Conservation (phyloP, 208 protist species). For the Cochliopodium minus region DNA sequence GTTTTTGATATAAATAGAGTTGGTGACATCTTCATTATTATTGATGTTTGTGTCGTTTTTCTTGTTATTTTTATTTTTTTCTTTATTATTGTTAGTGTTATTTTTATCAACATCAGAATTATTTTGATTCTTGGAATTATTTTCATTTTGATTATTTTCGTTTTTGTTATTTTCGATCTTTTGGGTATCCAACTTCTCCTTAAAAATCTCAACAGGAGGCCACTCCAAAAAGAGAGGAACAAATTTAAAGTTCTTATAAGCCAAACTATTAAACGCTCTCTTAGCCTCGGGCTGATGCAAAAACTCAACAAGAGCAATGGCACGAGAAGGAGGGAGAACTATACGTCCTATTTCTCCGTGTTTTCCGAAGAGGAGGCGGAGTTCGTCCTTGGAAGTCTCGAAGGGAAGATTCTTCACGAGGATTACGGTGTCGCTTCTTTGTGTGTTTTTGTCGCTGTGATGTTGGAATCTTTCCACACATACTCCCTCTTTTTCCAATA, state of each 20-base stretch:
- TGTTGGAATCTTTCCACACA: neutral
- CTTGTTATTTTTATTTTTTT: slow-evolving; percentile 4
- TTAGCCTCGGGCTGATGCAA: slow-evolving; percentile 35
- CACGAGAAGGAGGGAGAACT: slow-evolving; percentile 34
- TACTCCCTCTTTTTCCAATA: neutral
- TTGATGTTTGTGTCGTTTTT: slow-evolving; percentile 1
- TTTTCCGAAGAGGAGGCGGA: neutral
- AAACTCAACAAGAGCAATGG: slow-evolving; percentile 41
- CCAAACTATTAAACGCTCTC: slow-evolving; percentile 70
- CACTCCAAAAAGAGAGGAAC: slow-evolving; percentile 90
- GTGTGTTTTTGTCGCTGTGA: neutral
- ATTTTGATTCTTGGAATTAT: slow-evolving; percentile 5
- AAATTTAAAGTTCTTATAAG: slow-evolving; percentile 74
- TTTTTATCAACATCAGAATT: neutral
- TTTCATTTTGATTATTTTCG: neutral
- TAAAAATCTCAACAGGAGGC: slow-evolving; percentile 68
- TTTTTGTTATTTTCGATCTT: slow-evolving; percentile 17
- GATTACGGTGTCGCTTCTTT: neutral
- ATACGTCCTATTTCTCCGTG: slow-evolving; percentile 5
- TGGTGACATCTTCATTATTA: neutral
- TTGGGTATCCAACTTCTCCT: too few species aligned
- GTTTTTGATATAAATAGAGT: slow-evolving; percentile 53
- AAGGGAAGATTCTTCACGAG: neutral
- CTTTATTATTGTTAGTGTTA: slow-evolving; percentile 5
- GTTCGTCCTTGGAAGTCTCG: neutral